A percentile compares a stretch with the other conserved stretches of the same genome.
phyloP scores from a whole-genome alignment of 768 basidiomycete genomes.

The Termitomyces sp. region DNA sequence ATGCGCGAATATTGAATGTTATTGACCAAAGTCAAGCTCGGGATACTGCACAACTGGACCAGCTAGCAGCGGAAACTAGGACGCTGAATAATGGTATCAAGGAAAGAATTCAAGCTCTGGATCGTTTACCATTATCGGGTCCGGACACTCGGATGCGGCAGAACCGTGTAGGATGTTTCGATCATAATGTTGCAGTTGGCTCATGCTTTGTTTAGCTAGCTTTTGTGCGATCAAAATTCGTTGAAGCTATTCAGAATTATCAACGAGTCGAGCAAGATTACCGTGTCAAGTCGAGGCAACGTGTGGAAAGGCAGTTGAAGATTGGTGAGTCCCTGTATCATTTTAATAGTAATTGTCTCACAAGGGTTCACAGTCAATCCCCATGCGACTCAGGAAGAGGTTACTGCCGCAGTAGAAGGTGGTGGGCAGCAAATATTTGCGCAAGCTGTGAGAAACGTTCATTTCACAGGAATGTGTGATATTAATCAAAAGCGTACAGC shows the following conservation, averaged over 20 bases:
- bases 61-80: constrained; percentile 55
- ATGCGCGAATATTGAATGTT: constrained; percentile 31
- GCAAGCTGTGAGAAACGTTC: constrained; percentile 47
- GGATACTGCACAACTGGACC: constrained; percentile 41
- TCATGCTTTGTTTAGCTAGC: constrained; percentile 38
- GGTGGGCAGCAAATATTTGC: constrained; percentile 71
- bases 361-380: constrained; percentile 60
- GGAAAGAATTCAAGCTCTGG: constrained; percentile 53
- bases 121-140: constrained; percentile 22
- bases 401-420: constrained; percentile 65
- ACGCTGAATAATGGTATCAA: constrained; percentile 53
- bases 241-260: constrained; percentile 74
- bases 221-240: constrained; percentile 61
- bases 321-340: constrained; percentile 45
- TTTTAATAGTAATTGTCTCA: neutral
- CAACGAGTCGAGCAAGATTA: constrained; percentile 72
- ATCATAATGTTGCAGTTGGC: neutral
- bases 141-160: constrained; percentile 33
- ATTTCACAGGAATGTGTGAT: neutral
- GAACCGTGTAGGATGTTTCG: constrained; percentile 25
- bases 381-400: constrained; percentile 77
- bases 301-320: constrained; percentile 71
- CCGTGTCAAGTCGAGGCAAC: constrained; percentile 56
- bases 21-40: constrained; percentile 25
- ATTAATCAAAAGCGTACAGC: constrained; percentile 30